A percentile compares a stretch with the other conserved stretches of the same genome.
These are phyloP conservation scores for Rhizopus delemar DNA, from an alignment of 371 early-diverging fungal species.

Conservation along the genomic window DNA sequence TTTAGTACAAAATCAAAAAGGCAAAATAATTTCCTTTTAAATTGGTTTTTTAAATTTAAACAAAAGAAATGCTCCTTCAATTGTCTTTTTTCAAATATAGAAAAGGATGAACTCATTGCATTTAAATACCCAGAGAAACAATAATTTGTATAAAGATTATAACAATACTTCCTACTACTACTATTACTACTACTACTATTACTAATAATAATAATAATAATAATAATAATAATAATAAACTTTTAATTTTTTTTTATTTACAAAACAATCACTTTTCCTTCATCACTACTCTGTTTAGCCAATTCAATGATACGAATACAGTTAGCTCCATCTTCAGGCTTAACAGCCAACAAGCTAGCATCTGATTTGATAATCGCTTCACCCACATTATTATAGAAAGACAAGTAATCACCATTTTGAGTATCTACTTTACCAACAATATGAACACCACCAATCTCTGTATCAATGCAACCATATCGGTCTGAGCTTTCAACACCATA, in stretches of 20 bases:
- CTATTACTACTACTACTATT: no score
- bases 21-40: neutral
- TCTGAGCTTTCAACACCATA: conserved; percentile 59
- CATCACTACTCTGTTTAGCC: conserved; percentile 65
- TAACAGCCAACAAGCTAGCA: conserved; percentile 52
- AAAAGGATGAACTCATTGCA: conserved; percentile 3
- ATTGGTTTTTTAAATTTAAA: no score
- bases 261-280: conserved; percentile 39
- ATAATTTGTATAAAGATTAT: no score
- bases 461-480: conserved; percentile 59
- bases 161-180: no score
- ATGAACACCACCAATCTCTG: conserved; percentile 54
- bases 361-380: conserved; percentile 57
- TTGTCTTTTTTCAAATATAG: no score
- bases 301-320: conserved; percentile 73
- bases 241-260: conserved; percentile 12
- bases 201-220: no score
- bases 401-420: conserved; percentile 57
- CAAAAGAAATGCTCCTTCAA: no score
- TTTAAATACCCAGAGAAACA: conserved; percentile 5
- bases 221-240: conserved; percentile 3
- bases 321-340: conserved; percentile 66
- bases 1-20: neutral
- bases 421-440: conserved; percentile 62
- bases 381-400: conserved; percentile 68